These are phyloP conservation scores for Cystofilobasidium macerans DNA, from an alignment of 768 basidiomycete genomes.

Conservation along the genomic window DNA sequence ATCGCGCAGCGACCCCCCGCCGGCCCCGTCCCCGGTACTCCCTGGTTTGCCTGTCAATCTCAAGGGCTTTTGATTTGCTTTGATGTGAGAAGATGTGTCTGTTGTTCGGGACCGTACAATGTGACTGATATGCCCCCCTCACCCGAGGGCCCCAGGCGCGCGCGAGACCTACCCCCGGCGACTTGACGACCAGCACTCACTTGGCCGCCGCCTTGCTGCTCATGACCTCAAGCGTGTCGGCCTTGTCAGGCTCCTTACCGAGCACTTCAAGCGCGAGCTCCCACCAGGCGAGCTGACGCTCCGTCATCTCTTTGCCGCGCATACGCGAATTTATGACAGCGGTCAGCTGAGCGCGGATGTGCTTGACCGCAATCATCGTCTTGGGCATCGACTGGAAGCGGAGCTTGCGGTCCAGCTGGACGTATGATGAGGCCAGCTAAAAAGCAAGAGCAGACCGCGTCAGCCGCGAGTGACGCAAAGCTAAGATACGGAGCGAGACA, in stretches of 20 bases:
- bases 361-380: conserved; percentile 65
- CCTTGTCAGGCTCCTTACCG: conserved; percentile 8
- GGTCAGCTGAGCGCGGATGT: conserved; percentile 56
- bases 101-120: too few relatives aligned
- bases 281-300: conserved; percentile 59
- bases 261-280: conserved; percentile 50
- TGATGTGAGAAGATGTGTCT: too few relatives aligned
- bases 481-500: neutral
- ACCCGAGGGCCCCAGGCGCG: too few relatives aligned
- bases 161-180: too few relatives aligned
- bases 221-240: neutral
- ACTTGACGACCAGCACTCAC: too few relatives aligned
- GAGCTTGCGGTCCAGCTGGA: conserved; percentile 74
- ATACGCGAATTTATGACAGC: conserved; percentile 52
- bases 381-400: conserved; percentile 60
- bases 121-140: too few relatives aligned
- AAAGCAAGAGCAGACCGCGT: neutral
- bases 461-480: neutral
- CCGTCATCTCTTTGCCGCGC: conserved; percentile 50
- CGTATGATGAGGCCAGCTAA: conserved; percentile 61
- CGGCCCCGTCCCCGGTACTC: too few relatives aligned
- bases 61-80: too few relatives aligned
- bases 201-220: neutral
- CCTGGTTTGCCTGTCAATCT: too few relatives aligned
- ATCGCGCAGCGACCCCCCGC: too few relatives aligned